phyloP scores from a whole-genome alignment of 2,329 filamentous ascomycete genomes.

The Ascosphaera aggregata region DNA sequence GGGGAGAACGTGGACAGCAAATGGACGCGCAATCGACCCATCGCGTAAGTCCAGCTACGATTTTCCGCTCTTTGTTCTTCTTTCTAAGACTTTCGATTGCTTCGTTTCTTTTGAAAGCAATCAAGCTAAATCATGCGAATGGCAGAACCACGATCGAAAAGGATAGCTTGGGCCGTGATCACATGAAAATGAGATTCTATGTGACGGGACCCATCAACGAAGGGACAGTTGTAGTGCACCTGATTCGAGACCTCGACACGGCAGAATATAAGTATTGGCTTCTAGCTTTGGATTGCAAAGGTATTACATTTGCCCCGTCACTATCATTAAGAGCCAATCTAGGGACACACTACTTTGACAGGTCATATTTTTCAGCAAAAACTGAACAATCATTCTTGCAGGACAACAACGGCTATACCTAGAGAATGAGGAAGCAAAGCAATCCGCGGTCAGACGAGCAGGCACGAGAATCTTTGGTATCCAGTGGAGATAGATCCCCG shows the following conservation, averaged over 20 bases:
- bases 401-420: conserved; percentile 22
- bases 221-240: conserved; percentile 54
- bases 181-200: conserved; percentile 68
- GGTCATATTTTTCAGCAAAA: neutral
- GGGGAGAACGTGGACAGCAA: conserved; percentile 63
- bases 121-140: conserved; percentile 11
- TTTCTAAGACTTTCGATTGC: conserved; percentile 2
- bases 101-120: conserved; percentile 1
- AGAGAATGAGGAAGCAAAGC: conserved; percentile 20
- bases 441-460: conserved; percentile 14
- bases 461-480: conserved; percentile 28
- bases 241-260: conserved; percentile 43
- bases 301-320: too few relatives aligned
- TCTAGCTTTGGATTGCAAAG: conserved; percentile 57
- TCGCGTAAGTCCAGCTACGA: conserved; percentile 21
- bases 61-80: neutral
- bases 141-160: conserved; percentile 40
- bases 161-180: conserved; percentile 53
- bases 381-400: conserved; percentile 4
- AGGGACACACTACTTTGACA: conserved; percentile 1
- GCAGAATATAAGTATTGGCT: conserved; percentile 56
- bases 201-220: conserved; percentile 53
- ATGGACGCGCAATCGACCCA: conserved; percentile 44
- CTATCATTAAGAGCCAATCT: too few relatives aligned
- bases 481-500: conserved; percentile 21